A percentile compares a stretch with the other conserved stretches of the same genome.
Conservation (phyloP, 1,284 basidiomycete species). For the Boletus chippewaensis region DNA sequence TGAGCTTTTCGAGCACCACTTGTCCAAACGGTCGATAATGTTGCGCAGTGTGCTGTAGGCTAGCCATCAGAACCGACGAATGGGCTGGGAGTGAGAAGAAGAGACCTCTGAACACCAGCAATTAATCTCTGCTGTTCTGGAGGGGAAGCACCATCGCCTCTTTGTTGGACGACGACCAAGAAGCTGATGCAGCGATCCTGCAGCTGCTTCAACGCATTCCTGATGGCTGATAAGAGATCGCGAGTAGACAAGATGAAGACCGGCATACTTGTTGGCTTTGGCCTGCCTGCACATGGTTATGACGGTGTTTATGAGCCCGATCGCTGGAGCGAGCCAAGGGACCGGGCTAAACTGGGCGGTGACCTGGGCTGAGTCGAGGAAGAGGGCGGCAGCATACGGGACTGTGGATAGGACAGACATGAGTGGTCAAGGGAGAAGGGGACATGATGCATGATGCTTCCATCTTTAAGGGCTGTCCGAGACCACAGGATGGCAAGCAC, state of each 20-base stretch:
- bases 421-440: conserved; percentile 1
- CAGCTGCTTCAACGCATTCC: conserved; percentile 39
- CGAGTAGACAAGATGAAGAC: neutral
- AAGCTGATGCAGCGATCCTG: conserved; percentile 35
- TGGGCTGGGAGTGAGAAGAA: neutral
- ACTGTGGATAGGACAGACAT: conserved; percentile 22
- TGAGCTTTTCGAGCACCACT: conserved; percentile 36
- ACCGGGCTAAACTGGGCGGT: conserved; percentile 43
- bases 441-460: neutral
- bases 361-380: conserved; percentile 33
- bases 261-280: conserved; percentile 38
- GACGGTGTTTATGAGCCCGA: conserved; percentile 37
- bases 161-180: conserved; percentile 21
- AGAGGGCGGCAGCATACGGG: conserved; percentile 10
- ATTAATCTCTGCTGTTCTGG: conserved; percentile 23
- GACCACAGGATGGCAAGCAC: conserved; percentile 19
- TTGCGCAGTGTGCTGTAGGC: conserved; percentile 34
- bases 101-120: conserved; percentile 23
- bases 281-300: conserved; percentile 43
- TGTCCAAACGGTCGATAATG: conserved; percentile 36
- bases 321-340: conserved; percentile 41
- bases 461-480: conserved; percentile 3
- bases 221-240: conserved; percentile 16
- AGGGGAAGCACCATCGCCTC: conserved; percentile 18
- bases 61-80: conserved; percentile 6